Base-by-base conservation (phyloP, 2,329 filamentous ascomycete species). In the Cladorrhinum sp. region DNA sequence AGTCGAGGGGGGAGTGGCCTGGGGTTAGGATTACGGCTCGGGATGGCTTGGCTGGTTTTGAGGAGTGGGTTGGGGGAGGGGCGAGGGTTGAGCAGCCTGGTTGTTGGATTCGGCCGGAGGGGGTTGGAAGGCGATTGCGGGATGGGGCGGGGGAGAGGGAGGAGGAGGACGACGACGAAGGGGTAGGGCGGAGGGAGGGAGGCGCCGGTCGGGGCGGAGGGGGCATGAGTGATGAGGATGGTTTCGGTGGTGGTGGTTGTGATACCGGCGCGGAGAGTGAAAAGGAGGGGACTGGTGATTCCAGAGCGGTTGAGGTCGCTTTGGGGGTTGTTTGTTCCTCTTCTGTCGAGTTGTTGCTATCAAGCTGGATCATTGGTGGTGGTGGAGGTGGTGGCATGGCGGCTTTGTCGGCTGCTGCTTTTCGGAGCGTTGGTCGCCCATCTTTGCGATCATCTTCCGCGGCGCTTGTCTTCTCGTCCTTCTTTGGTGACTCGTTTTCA, bases 1-100 rank as follows among this genome's bases (percentile, higher is more conserved):
- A 99, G 82, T 99, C 95, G 12, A 99, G 86, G 0, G 95, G 94
- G 1, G 92, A 96, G 79, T 94, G 93, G 30, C 95, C 94, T 0
- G 95, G 95, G n/a, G 87, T 84, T 3, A 99, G 85, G 8, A 89
- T 81, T 3, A 97, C 90, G 70, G 94, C 90, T 73, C 83, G 84
- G 10, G 80, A 83, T 3, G 83, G 81, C 70, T 85, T 86, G 23
- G 75, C 64, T 1, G 84, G 83, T 61, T 79, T 80, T 48, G 76
- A 72, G 30, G 74, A 76, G 70, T 82, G 82, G 14, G 82, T 80
- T 0, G 84, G 82, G 0, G 85, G 84, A 0, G 82, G 84, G 0
- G 81, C 79, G 52, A 87, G 67, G 60, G 60, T 72, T 62, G 61
- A 67, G 64, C 61, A 65, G 55, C 58, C 65, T 50, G 64, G 65